phyloP scores from a whole-genome alignment of 495 filamentous ascomycete genomes.

The Lasiosphaeris hirsuta region DNA sequence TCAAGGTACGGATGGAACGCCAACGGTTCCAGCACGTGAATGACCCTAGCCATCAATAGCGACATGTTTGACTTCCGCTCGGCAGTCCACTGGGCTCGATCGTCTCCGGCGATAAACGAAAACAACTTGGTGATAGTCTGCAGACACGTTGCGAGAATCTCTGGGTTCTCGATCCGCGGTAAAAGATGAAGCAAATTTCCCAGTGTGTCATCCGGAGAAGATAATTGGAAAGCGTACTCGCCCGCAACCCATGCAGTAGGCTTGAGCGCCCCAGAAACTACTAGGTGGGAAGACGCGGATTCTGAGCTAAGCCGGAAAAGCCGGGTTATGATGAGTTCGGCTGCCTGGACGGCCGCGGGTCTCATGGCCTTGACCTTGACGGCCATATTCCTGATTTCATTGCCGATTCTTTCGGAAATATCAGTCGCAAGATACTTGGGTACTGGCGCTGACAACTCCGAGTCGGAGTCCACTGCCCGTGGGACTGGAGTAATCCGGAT shows the following conservation, averaged over 20 bases:
- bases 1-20: constrained; percentile 80
- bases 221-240: constrained; percentile 73
- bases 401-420: constrained; percentile 70
- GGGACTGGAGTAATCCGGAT: constrained; percentile 64
- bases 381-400: constrained; percentile 80
- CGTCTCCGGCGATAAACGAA: constrained; percentile 56
- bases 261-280: constrained; percentile 59
- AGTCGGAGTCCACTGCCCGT: constrained; percentile 29
- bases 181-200: constrained; percentile 70
- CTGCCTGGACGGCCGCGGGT: constrained; percentile 72
- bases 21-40: constrained; percentile 74
- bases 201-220: constrained; percentile 61
- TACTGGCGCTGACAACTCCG: constrained; percentile 40
- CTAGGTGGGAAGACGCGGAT: constrained; percentile 33
- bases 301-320: constrained; percentile 42
- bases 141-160: constrained; percentile 69
- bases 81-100: constrained; percentile 55
- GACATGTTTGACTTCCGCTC: constrained; percentile 65
- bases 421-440: constrained; percentile 37
- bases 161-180: constrained; percentile 50
- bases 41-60: constrained; percentile 73
- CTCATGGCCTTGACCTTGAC: constrained; percentile 87
- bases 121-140: constrained; percentile 87
- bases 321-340: constrained; percentile 66
- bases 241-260: constrained; percentile 80